These are phyloP conservation scores for Lachnellula occidentalis DNA, from an alignment of 2,329 filamentous ascomycete species.

Conservation along the genomic window DNA sequence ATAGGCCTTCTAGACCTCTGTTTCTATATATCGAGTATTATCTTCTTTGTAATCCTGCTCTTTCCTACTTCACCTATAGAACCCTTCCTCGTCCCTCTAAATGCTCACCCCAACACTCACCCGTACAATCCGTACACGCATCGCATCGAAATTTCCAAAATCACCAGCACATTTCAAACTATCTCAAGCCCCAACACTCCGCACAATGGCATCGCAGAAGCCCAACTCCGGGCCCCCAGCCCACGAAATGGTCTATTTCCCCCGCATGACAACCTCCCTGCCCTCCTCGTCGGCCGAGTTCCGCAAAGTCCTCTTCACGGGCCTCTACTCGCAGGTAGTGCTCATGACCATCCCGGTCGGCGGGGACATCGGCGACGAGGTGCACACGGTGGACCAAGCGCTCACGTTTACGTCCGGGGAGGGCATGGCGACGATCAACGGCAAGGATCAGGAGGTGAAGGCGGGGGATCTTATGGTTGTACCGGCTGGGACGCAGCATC, in stretches of 20 bases:
- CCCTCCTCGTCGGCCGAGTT: conserved; percentile 52
- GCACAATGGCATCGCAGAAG: conserved; percentile 19
- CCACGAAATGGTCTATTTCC: conserved; percentile 57
- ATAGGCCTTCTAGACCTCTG: neutral
- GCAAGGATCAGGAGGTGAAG: conserved; percentile 46
- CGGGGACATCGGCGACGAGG: conserved; percentile 63
- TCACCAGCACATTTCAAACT: neutral
- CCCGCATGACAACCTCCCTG: conserved; percentile 47
- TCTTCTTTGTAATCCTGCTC: neutral
- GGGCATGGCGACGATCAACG: conserved; percentile 52
- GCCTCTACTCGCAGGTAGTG: conserved; percentile 57
- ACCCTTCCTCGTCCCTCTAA: neutral
- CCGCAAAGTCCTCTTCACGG: conserved; percentile 56
- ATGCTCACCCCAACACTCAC: conserved; percentile 9
- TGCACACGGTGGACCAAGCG: conserved; percentile 60
- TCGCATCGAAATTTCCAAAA: neutral
- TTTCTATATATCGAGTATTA: neutral
- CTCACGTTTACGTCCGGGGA: conserved; percentile 57
- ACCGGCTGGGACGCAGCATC: conserved; percentile 59
- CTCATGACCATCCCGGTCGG: conserved; percentile 59
- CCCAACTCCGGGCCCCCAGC: conserved; percentile 35
- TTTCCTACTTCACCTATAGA: neutral
- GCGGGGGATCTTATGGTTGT: conserved; percentile 45
- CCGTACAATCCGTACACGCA: conserved; percentile 6
- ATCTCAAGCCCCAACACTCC: neutral